Evolutionary conservation across 139 green algal genomes (phyloP).

Genomic region (Volvox africanus): DNA sequence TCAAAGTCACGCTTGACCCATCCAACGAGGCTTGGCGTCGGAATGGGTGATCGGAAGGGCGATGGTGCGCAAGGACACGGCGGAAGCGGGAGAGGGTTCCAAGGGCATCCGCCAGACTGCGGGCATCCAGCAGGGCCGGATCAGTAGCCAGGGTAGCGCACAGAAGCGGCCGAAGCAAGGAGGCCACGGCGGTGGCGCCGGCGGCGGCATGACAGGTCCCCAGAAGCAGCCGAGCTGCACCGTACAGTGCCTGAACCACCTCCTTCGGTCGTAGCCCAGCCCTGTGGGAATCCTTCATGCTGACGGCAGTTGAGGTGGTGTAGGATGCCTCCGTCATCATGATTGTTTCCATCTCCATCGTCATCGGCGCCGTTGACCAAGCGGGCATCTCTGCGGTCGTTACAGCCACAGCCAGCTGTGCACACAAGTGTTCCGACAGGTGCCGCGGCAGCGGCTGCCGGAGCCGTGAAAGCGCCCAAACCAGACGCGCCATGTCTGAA

Average conservation of each 20-base stretch:
- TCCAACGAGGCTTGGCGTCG: too few relatives aligned
- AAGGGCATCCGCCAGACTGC: constrained; percentile 5
- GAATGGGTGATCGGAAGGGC: too few relatives aligned
- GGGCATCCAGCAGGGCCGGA: background rate
- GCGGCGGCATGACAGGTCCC: background rate
- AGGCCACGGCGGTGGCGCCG: background rate
- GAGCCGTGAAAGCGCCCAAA: constrained; percentile 20
- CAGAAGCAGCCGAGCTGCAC: constrained; percentile 3
- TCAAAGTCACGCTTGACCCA: too few relatives aligned
- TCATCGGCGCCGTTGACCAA: background rate
- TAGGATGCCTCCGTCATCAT: background rate
- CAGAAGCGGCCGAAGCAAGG: background rate
- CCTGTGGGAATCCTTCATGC: background rate
- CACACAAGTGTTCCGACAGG: background rate
- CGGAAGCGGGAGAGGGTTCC: constrained; percentile 32
- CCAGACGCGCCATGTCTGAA: constrained; percentile 1
- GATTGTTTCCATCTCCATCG: background rate
- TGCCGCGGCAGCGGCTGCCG: background rate
- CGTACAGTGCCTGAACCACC: constrained; percentile 8
- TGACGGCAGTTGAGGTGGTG: too few relatives aligned
- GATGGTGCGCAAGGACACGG: background rate
- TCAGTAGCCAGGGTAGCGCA: background rate
- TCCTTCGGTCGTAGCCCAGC: constrained; percentile 2
- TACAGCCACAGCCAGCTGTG: background rate
- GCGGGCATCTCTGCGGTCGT: background rate